These are phyloP conservation scores for Rhodomyrtus psidioides DNA, from an alignment of 441 rosid species.

Conservation along the genomic window DNA sequence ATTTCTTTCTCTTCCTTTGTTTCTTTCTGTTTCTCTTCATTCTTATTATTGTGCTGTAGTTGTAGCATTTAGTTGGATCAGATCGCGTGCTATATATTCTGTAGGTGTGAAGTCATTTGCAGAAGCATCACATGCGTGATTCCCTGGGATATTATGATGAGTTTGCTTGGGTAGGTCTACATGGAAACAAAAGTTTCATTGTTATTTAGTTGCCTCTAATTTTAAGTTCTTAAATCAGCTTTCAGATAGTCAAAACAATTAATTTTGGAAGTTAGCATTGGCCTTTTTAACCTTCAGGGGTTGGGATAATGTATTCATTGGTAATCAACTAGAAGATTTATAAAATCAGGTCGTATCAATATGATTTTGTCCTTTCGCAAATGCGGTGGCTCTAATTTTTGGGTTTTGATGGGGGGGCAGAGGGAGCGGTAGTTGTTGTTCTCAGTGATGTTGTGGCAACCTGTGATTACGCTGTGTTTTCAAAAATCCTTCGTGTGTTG, in stretches of 20 bases:
- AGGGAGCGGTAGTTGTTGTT: not conserved
- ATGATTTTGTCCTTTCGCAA: not conserved
- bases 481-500: not conserved
- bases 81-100: not conserved
- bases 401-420: not conserved
- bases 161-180: no score
- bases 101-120: not conserved
- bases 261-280: no score
- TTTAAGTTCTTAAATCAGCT: no score
- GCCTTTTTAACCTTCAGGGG: no score
- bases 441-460: not conserved
- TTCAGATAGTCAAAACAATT: no score
- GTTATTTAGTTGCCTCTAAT: no score
- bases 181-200: no score
- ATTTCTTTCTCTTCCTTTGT: not conserved
- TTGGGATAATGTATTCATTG: no score
- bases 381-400: not conserved
- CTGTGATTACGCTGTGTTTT: not conserved
- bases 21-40: not conserved
- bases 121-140: no score
- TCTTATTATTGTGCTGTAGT: not conserved
- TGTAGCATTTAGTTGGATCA: not conserved
- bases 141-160: no score
- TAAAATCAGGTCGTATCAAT: not conserved
- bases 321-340: no score